These are phyloP conservation scores for Aspergillus tanneri DNA, from an alignment of 2,329 filamentous ascomycete genomes.

Conservation along the genomic window DNA sequence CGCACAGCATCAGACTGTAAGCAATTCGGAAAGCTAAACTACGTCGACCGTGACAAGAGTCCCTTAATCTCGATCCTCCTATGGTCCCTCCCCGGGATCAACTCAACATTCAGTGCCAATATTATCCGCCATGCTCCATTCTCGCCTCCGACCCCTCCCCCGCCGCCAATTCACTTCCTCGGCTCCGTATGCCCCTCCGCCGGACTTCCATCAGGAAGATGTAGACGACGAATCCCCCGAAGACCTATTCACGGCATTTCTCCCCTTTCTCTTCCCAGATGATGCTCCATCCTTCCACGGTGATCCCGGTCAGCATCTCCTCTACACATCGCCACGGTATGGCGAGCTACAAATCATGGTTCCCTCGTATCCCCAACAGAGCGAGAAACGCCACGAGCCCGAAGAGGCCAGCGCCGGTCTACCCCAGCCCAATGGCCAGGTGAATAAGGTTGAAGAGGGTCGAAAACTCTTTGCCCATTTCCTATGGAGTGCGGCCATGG, in stretches of 20 bases:
- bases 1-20: too few relatives aligned
- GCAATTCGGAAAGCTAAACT: too few relatives aligned
- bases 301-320: conserved; percentile 50
- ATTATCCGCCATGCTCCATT: conserved; percentile 28
- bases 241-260: conserved; percentile 55
- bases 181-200: conserved; percentile 17
- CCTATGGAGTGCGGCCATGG: conserved; percentile 56
- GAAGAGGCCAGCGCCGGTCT: conserved; percentile 19
- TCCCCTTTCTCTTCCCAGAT: conserved; percentile 57
- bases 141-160: conserved; percentile 32
- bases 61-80: not conserved
- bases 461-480: conserved; percentile 59
- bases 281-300: conserved; percentile 57
- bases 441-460: conserved; percentile 44
- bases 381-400: conserved; percentile 19
- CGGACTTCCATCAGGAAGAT: conserved; percentile 21
- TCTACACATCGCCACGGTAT: conserved; percentile 49
- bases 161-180: conserved; percentile 17
- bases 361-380: conserved; percentile 45
- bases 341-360: conserved; percentile 43
- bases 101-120: not conserved
- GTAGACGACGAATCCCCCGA: conserved; percentile 39
- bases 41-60: too few relatives aligned
- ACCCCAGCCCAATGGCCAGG: conserved; percentile 6
- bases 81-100: not conserved